These are phyloP conservation scores for Penicillium fuscoglaucum DNA, from an alignment of 2,329 filamentous ascomycete genomes.

Conservation along the genomic window DNA sequence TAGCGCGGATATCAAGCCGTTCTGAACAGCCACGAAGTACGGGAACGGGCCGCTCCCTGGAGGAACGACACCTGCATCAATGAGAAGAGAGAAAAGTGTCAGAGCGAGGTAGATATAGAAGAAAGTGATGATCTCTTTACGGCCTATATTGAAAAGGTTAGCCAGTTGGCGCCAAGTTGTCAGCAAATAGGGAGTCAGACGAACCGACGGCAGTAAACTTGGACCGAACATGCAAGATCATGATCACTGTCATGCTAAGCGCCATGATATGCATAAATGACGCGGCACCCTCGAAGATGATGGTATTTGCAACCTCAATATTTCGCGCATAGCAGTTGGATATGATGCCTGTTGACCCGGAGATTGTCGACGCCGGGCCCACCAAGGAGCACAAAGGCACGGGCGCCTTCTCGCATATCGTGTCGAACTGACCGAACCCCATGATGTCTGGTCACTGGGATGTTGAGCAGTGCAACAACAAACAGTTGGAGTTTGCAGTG, in stretches of 20 bases:
- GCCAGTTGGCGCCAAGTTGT: slow-evolving; percentile 1
- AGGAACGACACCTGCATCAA: slow-evolving; percentile 90
- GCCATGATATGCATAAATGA: slow-evolving; percentile 91
- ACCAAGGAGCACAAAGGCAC: slow-evolving; percentile 86
- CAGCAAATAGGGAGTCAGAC: slow-evolving; percentile 32
- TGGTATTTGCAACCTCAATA: slow-evolving; percentile 94
- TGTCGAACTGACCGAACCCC: slow-evolving; percentile 87
- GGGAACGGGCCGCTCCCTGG: slow-evolving; percentile 77
- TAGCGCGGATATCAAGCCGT: slow-evolving; percentile 78
- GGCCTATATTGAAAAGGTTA: slow-evolving; percentile 47
- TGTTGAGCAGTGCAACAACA: slow-evolving; percentile 20
- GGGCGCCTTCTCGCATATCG: slow-evolving; percentile 80
- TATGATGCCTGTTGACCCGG: slow-evolving; percentile 75
- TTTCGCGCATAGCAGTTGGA: slow-evolving; percentile 90
- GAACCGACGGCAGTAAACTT: slow-evolving; percentile 97
- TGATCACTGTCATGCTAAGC: slow-evolving; percentile 88
- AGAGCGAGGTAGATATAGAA: slow-evolving; percentile 96
- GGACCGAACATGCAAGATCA: slow-evolving; percentile 94
- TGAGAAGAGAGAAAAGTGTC: slow-evolving; percentile 81
- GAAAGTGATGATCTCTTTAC: slow-evolving; percentile 78
- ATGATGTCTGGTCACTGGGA: slow-evolving; percentile 53
- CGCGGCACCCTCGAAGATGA: slow-evolving; percentile 93
- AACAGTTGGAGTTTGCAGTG: slow-evolving; percentile 21
- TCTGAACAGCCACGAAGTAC: slow-evolving; percentile 88
- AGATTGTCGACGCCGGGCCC: slow-evolving; percentile 63